Base-by-base conservation (phyloP, 345 rosid genomes). In the Arabidopsis thaliana region DNA sequence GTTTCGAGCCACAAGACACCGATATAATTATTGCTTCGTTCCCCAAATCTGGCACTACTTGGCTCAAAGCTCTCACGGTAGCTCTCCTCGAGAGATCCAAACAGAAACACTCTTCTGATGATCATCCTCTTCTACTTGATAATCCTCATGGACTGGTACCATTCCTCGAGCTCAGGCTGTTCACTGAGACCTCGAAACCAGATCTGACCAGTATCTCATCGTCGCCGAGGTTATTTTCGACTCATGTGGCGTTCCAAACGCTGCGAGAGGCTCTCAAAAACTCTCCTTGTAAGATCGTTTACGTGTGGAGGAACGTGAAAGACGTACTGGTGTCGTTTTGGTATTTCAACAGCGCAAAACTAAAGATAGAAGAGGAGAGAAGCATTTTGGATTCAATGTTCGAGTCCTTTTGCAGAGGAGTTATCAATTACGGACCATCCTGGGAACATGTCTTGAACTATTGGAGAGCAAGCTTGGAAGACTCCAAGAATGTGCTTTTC, bases 41-140 rank as follows among this genome's bases (percentile, higher is more conserved):
- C 52, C 78, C 75, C 8, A 76, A 67, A 67, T 44, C 73, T 13
- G 75, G 80, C 42, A 71, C 62, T 24, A 80, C 78, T 59, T 76
- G 83, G 78, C 63, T 80, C 8, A 76, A 76, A 33, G 78, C 83
- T 48, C 78, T 80, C 6, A 44, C 60, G 6, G 65, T 72, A 7
- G 53, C 80, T 33, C 48, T 74, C 22, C 45, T 62, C 0, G 72
- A 63, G 16, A 41, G 78, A 55, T 57, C 64, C 1, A 59, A 36
- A 16, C 53, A 74, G 1, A 59, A 36, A 16, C 53, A 74, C 24
- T 55, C 37, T 67, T 1, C 7, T 34, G 6, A 66, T 44, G 16
- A 30, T 2, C 61, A 67, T 56, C 78, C 78, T 60, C 73, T 67
- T 8, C 20, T 59, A n/a, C 57, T 34, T 66, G 40, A n/a, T 3